Evolutionary conservation across 2,329 filamentous ascomycete genomes (phyloP), one percentile per base, ranked within the genome.

Genomic region (Intubia oerlemansii): DNA sequence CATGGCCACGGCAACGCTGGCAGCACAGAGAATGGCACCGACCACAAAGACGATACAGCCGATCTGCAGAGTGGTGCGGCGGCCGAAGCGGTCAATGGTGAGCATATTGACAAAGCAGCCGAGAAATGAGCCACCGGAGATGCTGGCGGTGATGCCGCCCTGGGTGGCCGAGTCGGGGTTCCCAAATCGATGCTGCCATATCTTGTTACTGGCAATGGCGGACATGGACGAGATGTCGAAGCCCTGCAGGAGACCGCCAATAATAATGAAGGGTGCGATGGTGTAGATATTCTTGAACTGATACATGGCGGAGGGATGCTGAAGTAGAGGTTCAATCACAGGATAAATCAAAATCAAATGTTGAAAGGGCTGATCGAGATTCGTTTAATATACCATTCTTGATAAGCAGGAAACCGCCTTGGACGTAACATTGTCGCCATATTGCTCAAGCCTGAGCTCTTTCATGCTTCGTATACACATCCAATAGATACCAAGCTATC

Each of bases 161-260:
- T 80, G 73, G 1, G 59, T 54, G 38, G 63, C 58, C 1, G 56
- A 59, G 12, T 45, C 44, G 3, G 61, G 61, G 31, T 78, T 62
- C 40, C 67, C 55, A 51, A 81, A 81, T 48, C 77, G 81, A 41
- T 64, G 67, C 39, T 67, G 68, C 46, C 82, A 82, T 26, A 70
- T 62, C 32, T 67, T 49, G 0, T 69, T 76, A 17, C 67, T 68
- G 21, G 81, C 55, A 14, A 70, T 65, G 25, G 63, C 66, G 21
- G 65, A 70, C 73, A 81, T 79, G 24, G 70, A 76, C 31, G 63
- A 67, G 41, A 82, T 79, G 50, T 82, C 77, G 44, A 82, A 82
- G 40, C 77, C 78, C 42, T 82, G 81, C 15, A 81, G 55, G 15
- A 62, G 66, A 44, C 74, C 74, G 39, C 73, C 73, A n/a, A n/a